These are phyloP conservation scores for Cercophora samala DNA, from an alignment of 495 filamentous ascomycete species.

Conservation along the genomic window DNA sequence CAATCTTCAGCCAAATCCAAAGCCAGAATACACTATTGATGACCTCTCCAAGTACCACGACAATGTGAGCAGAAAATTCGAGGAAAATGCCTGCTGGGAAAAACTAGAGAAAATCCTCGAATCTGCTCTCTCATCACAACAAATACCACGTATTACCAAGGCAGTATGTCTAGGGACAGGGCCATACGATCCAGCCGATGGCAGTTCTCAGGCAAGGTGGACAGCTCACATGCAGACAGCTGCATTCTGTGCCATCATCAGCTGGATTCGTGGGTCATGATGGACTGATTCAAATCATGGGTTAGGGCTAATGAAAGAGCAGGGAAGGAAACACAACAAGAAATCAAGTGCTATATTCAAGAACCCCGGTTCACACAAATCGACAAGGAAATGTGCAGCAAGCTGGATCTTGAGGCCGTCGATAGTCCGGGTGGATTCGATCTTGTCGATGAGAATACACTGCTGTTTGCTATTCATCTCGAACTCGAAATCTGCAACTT, in stretches of 20 bases:
- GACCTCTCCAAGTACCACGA: constrained; percentile 28
- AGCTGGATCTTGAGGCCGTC: constrained; percentile 53
- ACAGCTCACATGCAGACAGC: constrained; percentile 56
- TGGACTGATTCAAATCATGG: neutral
- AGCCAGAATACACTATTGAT: constrained; percentile 25
- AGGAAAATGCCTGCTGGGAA: constrained; percentile 23
- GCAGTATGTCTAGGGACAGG: constrained; percentile 48
- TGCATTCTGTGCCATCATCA: constrained; percentile 55
- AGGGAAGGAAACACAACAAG: constrained; percentile 22
- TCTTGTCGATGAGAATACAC: constrained; percentile 43
- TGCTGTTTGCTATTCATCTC: constrained; percentile 61
- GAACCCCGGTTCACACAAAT: constrained; percentile 65
- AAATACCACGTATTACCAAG: constrained; percentile 28
- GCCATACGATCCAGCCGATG: constrained; percentile 42
- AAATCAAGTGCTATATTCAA: constrained; percentile 55
- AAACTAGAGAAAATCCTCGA: constrained; percentile 16
- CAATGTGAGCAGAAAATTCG: constrained; percentile 18
- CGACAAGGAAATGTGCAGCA: constrained; percentile 56
- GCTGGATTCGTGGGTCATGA: constrained; percentile 35
- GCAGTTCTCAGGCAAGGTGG: constrained; percentile 31
- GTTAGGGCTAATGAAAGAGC: neutral
- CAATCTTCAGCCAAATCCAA: constrained; percentile 29
- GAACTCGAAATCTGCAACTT: constrained; percentile 44
- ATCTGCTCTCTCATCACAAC: constrained; percentile 11
- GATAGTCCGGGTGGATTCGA: constrained; percentile 56